phyloP scores from a whole-genome alignment of 2,329 filamentous ascomycete genomes.

The Ophiosphaerella narmari region DNA sequence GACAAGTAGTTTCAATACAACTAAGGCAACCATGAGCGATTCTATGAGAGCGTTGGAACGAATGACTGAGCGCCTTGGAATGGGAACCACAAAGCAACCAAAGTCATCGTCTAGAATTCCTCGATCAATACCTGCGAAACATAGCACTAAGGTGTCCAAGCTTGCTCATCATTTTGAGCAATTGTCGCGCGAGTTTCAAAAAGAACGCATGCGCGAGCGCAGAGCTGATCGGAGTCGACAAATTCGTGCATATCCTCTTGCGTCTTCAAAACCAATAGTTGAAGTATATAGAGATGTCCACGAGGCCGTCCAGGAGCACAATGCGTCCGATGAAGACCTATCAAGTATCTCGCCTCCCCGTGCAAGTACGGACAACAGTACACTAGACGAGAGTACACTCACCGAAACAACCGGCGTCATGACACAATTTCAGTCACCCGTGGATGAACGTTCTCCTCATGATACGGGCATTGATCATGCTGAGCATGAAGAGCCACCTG shows the following conservation, averaged over 20 bases:
- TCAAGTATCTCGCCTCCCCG: constrained; percentile 37
- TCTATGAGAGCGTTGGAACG: constrained; percentile 63
- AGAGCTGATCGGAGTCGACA: constrained; percentile 76
- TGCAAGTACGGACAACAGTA: constrained; percentile 44
- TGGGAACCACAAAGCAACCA: constrained; percentile 66
- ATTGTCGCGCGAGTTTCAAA: constrained; percentile 93
- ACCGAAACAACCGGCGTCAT: constrained; percentile 41
- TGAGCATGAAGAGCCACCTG: constrained; percentile 32
- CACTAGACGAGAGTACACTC: constrained; percentile 40
- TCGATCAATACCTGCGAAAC: constrained; percentile 75
- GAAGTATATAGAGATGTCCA: constrained; percentile 94
- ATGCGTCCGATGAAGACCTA: constrained; percentile 67
- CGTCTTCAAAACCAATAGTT: constrained; percentile 92
- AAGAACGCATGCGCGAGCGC: constrained; percentile 85
- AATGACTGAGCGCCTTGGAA: constrained; percentile 71
- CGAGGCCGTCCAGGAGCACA: constrained; percentile 85
- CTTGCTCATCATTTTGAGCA: constrained; percentile 96
- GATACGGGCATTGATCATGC: constrained; percentile 16
- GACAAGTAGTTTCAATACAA: constrained; percentile 20
- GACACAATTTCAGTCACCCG: constrained; percentile 41
- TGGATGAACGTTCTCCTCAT: constrained; percentile 34
- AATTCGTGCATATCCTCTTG: constrained; percentile 83
- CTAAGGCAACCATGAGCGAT: constrained; percentile 37
- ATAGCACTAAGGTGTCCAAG: constrained; percentile 78
- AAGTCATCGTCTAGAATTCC: constrained; percentile 72